Base-by-base conservation (phyloP, 805 yeast species). In the Wickerhamomyces sydowiorum region DNA sequence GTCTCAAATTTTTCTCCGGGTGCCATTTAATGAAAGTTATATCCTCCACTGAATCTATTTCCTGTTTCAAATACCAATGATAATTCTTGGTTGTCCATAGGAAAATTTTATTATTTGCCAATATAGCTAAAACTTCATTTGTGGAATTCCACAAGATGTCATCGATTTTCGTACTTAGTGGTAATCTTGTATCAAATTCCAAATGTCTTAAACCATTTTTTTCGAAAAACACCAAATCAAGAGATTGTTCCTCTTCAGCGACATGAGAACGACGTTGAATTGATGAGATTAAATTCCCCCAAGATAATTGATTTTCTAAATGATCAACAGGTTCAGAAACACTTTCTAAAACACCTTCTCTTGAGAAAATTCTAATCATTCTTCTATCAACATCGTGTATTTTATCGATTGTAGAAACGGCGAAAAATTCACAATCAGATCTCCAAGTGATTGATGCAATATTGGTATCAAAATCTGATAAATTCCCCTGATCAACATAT, bases 51-150 rank as follows among this genome's bases (percentile, higher is more conserved):
- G 56, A 52, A 29, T 59, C 62, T 2, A 90, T 62, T 54, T 85
- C 95, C 61, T 86, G 95, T 56, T 93, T 93, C 52, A 90, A 70
- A 62, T 86, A 89, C 99, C 99, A 93, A 57, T 90, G 95, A 62
- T 90, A 93, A 62, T 93, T 93, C 57, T 86, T 89, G 4, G 86
- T 72, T 1, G 95, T 81, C 97, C 97, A 93, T 20, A 93, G 62
- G 57, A 85, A 95, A n/a, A 93, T 73, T 14, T 76, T 66, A 51
- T 80, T 72, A 2, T 62, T 47, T 23, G 85, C 67, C 32, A 76
- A 80, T 12, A 93, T 65, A 2, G 96, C 86, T 41, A 93, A 67
- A 2, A 86, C 70, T 50, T 89, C 95, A 41, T 90, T 80, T 51
- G 82, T 81, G 30, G 79, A 70, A 40, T 91, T 87, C 98, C 98